phyloP scores from a whole-genome alignment of 2,329 filamentous ascomycete species.

The Ceratocystis smalleyi region DNA sequence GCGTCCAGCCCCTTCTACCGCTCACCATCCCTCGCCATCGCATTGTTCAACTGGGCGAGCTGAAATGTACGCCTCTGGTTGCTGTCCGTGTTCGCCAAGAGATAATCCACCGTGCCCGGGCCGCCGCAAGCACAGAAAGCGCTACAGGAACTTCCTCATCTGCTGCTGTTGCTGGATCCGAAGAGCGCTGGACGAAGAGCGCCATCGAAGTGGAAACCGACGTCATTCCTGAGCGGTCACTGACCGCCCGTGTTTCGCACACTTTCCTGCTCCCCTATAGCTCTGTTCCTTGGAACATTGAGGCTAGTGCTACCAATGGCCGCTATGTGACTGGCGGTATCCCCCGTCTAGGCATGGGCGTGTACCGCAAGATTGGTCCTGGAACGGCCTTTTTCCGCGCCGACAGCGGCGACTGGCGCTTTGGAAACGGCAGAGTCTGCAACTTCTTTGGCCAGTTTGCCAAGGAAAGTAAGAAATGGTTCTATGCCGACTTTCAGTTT shows the following conservation, averaged over 20 bases:
- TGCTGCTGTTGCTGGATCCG: not conserved
- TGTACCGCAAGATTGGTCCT: conserved; percentile 23
- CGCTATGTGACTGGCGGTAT: conserved; percentile 17
- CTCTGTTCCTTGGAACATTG: conserved; percentile 25
- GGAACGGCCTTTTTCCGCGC: conserved; percentile 27
- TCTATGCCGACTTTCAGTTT: conserved; percentile 21
- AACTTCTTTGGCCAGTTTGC: conserved; percentile 25
- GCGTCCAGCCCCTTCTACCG: conserved; percentile 27
- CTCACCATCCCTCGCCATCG: conserved; percentile 25
- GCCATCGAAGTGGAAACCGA: conserved; percentile 26
- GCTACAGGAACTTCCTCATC: not conserved
- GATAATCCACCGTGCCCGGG: conserved; percentile 20
- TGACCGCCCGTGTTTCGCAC: conserved; percentile 27
- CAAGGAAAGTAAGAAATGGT: conserved; percentile 22
- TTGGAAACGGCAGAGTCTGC: conserved; percentile 22
- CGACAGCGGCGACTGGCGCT: conserved; percentile 30
- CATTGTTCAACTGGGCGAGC: conserved; percentile 26
- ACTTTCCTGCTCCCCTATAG: conserved; percentile 21
- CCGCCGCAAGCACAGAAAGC: not conserved
- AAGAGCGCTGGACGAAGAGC: conserved; percentile 18
- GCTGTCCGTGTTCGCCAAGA: conserved; percentile 28
- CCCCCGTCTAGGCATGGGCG: conserved; percentile 24
- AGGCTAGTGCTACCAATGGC: conserved; percentile 24
- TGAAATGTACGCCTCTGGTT: conserved; percentile 27
- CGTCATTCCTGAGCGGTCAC: conserved; percentile 26